Percentiles rank a stretch among this genome's conserved stretches.
Evolutionary conservation across 306 rosid genomes (phyloP).

Genomic region (Parietaria judaica): DNA sequence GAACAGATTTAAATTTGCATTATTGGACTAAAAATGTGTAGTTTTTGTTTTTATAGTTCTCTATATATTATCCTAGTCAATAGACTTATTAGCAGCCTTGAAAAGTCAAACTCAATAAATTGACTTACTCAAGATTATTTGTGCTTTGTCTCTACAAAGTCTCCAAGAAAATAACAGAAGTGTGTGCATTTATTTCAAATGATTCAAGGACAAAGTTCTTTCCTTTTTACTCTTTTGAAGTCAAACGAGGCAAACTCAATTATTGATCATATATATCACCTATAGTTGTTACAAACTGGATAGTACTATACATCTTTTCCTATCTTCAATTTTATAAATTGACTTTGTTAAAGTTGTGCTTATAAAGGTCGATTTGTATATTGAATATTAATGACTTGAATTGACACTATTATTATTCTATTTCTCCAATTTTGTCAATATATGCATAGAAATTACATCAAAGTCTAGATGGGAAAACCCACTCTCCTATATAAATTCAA

Average conservation of each 20-base stretch:
- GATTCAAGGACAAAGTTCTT: constrained; percentile 6
- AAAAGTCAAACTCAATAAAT: too few relatives aligned
- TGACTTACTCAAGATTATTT: too few relatives aligned
- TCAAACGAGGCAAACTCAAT: constrained; percentile 35
- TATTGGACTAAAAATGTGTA: too few relatives aligned
- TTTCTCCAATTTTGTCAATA: constrained; percentile 36
- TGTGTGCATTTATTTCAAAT: background rate
- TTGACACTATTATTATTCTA: constrained; percentile 14
- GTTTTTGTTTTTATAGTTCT: too few relatives aligned
- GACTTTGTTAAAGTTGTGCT: constrained; percentile 36
- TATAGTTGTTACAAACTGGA: constrained; percentile 32
- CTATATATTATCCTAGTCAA: too few relatives aligned
- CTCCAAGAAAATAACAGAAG: background rate
- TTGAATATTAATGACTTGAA: constrained; percentile 23
- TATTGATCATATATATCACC: constrained; percentile 23
- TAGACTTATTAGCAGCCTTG: too few relatives aligned
- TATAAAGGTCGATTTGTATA: constrained; percentile 3
- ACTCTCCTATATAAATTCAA: constrained; percentile 19
- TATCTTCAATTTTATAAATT: constrained; percentile 23
- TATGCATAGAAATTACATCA: constrained; percentile 12
- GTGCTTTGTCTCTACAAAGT: background rate
- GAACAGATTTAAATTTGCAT: too few relatives aligned
- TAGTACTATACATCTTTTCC: constrained; percentile 10
- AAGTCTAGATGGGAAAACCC: constrained; percentile 21
- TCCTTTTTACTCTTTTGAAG: constrained; percentile 13